phyloP scores from a whole-genome alignment of 164 flowering plant species.

The Annona squamosa region DNA sequence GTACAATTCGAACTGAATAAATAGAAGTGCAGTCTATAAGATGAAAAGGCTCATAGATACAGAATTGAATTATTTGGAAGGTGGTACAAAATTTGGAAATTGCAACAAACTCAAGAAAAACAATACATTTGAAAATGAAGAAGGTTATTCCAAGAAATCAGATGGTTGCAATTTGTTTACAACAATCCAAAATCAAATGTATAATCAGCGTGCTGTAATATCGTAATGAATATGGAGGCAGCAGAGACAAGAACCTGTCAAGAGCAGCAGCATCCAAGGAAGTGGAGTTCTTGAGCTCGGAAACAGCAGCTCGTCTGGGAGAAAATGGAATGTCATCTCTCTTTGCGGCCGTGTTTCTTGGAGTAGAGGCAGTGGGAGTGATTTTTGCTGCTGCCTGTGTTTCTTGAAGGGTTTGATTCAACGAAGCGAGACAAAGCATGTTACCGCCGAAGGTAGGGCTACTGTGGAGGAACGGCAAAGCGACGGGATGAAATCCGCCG shows the following conservation, averaged over 20 bases:
- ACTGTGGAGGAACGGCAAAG: neutral
- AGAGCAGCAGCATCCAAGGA: neutral
- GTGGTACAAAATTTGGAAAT: neutral
- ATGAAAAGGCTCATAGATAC: neutral
- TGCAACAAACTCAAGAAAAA: neutral
- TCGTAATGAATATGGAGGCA: neutral
- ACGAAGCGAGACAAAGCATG: neutral
- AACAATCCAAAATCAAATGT: too few species aligned
- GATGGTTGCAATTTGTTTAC: neutral
- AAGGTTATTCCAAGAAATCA: neutral
- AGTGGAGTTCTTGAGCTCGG: conserved; percentile 1
- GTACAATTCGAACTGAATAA: neutral
- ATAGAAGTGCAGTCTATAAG: neutral
- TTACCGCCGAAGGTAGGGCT: neutral
- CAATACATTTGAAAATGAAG: neutral
- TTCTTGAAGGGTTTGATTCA: neutral
- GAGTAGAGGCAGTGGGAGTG: neutral
- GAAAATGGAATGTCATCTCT: neutral
- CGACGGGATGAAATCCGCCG: neutral
- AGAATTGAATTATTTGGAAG: too few species aligned
- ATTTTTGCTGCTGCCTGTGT: neutral
- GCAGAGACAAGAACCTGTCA: neutral
- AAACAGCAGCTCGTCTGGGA: neutral
- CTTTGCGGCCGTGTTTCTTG: neutral
- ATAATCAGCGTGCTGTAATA: too few species aligned